Evolutionary conservation across 2,329 filamentous ascomycete species (phyloP), one percentile per base, ranked within the genome.

Genomic region (Aspergillus caelatus): DNA sequence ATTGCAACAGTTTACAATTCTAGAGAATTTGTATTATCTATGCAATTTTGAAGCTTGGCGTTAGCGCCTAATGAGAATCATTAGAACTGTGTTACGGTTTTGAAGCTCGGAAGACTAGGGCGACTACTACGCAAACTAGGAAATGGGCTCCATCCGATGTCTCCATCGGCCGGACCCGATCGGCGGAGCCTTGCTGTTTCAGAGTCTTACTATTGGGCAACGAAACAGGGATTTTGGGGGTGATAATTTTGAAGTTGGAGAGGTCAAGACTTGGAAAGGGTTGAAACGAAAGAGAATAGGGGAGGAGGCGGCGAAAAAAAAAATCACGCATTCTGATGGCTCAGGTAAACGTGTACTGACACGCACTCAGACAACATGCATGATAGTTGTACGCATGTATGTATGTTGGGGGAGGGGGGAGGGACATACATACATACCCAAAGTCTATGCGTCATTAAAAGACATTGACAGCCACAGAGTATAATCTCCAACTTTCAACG

Each of bases 81-180:
- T 55, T 28, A 55, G n/a, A 34, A 54, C 52, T 54, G 28, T 21
- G 50, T 54, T 36, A 36, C 52, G 23, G 52, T 36, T 39, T 32
- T 34, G 12, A 39, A 55, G 32, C 32, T 32, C 30, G 52, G 30
- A 36, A 54, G 30, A 21, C 52, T 36, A 36, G 28, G 14, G 52
- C 4, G 19, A 36, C 30, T 36, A 36, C 30, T 36, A 39, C 12
- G 57, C 34, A 60, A 57, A 34, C 52, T 58, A 57, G 54, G 56
- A 53, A 32, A 26, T 61, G 46, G 57, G 61, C 60, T 61, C 61
- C 65, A 60, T 68, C 64, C 63, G 65, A 65, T 58, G 50, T 46
- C 65, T 61, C 64, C 62, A 66, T 70, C 68, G 65, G 68, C 66
- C 65, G 68, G 68, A 32, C 60, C 68, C 65, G 68, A 68, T 69